Base-by-base conservation (phyloP, 805 yeast species). In the Saturnispora hagleri region DNA sequence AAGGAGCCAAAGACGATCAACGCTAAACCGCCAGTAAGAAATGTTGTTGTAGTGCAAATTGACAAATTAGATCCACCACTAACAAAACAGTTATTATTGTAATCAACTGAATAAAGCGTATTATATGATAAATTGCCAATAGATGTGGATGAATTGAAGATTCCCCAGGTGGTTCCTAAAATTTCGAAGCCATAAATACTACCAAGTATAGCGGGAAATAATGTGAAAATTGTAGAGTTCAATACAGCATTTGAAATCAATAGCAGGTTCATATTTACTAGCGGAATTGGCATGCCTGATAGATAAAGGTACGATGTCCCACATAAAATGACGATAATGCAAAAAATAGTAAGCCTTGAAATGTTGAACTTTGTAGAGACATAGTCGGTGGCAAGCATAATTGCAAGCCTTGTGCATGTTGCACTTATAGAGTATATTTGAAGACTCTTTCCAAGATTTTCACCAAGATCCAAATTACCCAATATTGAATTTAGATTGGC, bases 131-230 rank as follows among this genome's bases (percentile, higher is more conserved):
- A 51, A 36, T 62, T 64, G 3, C 69, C 69, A 46, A 65, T 41
- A 22, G 63, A 58, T 2, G 97, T 96, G 0, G 95, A 93, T 35
- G 86, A 74, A 77, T 89, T 84, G 64, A 89, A 86, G 26, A 85
- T 72, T 2, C 97, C 97, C 88, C 96, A 91, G 2, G 91, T 86
- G 2, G 96, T 86, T 0, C 97, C 98, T 67, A 91, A 80, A 34
- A 86, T 76, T 43, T 86, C 89, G 22, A 86, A 76, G 0, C 97
- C 97, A 89, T 96, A 93, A 3, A 86, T 79, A 4, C 83, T 73
- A 1, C 95, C 84, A 15, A 89, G 80, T 13, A 89, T 74, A 0
- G 96, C 85, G 3, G 99, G 98, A 59, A 81, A 86, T 5, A 88
- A 68, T 0, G 98, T 89, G 70, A 88, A 91, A 4, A 87, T 63